phyloP scores from a whole-genome alignment of 495 filamentous ascomycete species.

The Tirmania nivea region DNA sequence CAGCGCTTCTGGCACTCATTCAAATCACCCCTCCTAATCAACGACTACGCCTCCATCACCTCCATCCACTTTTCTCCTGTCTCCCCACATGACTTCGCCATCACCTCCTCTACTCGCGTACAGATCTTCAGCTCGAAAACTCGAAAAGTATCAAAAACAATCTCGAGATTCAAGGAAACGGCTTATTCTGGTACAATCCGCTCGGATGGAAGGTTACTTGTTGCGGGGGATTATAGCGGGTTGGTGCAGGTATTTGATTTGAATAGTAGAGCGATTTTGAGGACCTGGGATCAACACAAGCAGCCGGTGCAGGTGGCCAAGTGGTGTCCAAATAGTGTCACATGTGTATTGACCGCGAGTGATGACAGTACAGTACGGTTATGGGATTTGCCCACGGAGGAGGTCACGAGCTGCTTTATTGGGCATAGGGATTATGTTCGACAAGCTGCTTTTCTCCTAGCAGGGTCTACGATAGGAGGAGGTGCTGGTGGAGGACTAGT shows the following conservation, averaged over 20 bases:
- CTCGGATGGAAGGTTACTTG: slow-evolving; percentile 66
- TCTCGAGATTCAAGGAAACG: slow-evolving; percentile 74
- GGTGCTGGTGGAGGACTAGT: slow-evolving; percentile 50
- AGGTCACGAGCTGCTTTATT: slow-evolving; percentile 50
- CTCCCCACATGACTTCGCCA: slow-evolving; percentile 60
- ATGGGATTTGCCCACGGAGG: slow-evolving; percentile 76
- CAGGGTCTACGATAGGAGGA: slow-evolving; percentile 19
- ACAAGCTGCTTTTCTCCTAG: slow-evolving; percentile 60
- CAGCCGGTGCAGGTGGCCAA: slow-evolving; percentile 82
- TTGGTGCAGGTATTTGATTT: slow-evolving; percentile 89
- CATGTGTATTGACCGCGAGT: slow-evolving; percentile 57
- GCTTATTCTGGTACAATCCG: slow-evolving; percentile 72
- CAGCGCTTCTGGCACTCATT: slow-evolving; percentile 90
- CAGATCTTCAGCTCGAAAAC: slow-evolving; percentile 84
- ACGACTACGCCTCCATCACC: slow-evolving; percentile 69
- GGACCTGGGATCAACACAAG: slow-evolving; percentile 90
- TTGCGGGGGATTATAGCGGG: slow-evolving; percentile 77
- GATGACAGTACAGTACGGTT: slow-evolving; percentile 82
- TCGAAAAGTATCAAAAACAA: slow-evolving; percentile 70
- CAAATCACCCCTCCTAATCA: slow-evolving; percentile 64
- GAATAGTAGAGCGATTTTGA: slow-evolving; percentile 67
- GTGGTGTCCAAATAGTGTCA: slow-evolving; percentile 71
- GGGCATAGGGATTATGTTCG: slow-evolving; percentile 89
- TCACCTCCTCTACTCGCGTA: slow-evolving; percentile 73
- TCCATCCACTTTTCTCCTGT: slow-evolving; percentile 60